These are phyloP conservation scores for Septoria petroselini DNA, from an alignment of 2,329 filamentous ascomycete genomes.

Conservation along the genomic window DNA sequence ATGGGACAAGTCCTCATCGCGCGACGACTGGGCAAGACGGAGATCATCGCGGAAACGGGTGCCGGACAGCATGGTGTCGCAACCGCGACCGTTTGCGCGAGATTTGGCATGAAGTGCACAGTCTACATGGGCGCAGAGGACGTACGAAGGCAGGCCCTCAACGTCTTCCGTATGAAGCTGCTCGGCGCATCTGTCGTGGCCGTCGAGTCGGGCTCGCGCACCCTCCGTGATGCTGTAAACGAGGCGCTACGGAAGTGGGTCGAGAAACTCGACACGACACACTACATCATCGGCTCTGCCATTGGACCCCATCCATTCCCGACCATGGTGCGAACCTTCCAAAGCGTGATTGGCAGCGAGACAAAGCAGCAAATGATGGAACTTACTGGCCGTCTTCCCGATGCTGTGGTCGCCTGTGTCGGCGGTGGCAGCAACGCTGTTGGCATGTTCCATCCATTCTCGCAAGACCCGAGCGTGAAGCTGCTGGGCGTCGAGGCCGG, in stretches of 20 bases:
- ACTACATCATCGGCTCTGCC: slow-evolving; percentile 97
- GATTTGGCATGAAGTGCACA: slow-evolving; percentile 97
- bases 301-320: slow-evolving; percentile 98
- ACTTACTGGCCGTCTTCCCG: slow-evolving; percentile 82
- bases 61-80: slow-evolving; percentile 97
- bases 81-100: slow-evolving; percentile 94
- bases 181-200: slow-evolving; percentile 89
- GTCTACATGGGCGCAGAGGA: slow-evolving; percentile 99
- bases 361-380: slow-evolving; percentile 88
- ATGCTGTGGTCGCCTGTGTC: slow-evolving; percentile 94
- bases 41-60: slow-evolving; percentile 96
- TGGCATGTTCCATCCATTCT: slow-evolving; percentile 98
- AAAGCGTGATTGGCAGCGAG: slow-evolving; percentile 92
- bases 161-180: slow-evolving; percentile 97
- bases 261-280: slow-evolving; percentile 83
- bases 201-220: slow-evolving; percentile 81
- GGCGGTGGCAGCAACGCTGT: slow-evolving; percentile 92
- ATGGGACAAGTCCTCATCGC: slow-evolving; percentile 89
- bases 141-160: slow-evolving; percentile 89
- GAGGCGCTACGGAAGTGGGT: slow-evolving; percentile 95
- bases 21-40: slow-evolving; percentile 81
- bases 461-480: slow-evolving; percentile 78
- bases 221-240: slow-evolving; percentile 69
- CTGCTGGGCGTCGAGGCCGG: slow-evolving; percentile 92
- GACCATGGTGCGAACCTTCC: slow-evolving; percentile 95